Evolutionary conservation across 2,329 filamentous ascomycete genomes (phyloP), one percentile per base, ranked within the genome.

Genomic region (Hypoxylon sp.): DNA sequence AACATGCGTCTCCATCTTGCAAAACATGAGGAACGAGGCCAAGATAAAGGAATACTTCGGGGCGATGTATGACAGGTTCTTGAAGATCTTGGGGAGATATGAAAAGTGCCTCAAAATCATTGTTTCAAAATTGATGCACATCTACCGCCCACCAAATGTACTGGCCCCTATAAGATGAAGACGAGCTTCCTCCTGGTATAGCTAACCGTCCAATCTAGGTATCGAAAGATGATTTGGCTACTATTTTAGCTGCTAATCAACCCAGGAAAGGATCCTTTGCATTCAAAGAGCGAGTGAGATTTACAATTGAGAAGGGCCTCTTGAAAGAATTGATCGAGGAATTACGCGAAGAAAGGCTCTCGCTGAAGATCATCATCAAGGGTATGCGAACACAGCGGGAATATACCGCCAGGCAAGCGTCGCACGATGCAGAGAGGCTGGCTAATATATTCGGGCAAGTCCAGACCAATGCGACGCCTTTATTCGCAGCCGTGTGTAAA

Each of bases 71-170:
- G 24, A 46, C 22, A 29, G 39, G 10, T 67, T 70, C 66, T 14
- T 65, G 1, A 60, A 55, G 8, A 44, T 63, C 3, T 47, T 70
- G 8, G 13, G 31, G 5, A 53, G 57, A 33, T 67, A 69, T 19
- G 65, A 71, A 31, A 24, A 59, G 0, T 71, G 55, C 31, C 59
- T 69, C n/a, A 57, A 53, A 24, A 58, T 37, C 4, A 67, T 70
- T 33, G 59, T 60, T 6, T 47, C 47, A n/a, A 69, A 64, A 9
- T 39, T 66, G 11, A 58, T 26, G 29, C 54, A 66, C 35, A 44
- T 44, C 39, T 44, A 22, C 11, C 39, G 39, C 22, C 39, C 39
- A 44, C 17, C 39, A 8, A 44, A 22, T 44, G 39, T 44, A 44
- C 9, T 22, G 10, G 17, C 22, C 39, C 17, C 17, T 44, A 5